These are phyloP conservation scores for Xylaria polymorpha DNA, from an alignment of 2,329 filamentous ascomycete genomes.

Conservation along the genomic window DNA sequence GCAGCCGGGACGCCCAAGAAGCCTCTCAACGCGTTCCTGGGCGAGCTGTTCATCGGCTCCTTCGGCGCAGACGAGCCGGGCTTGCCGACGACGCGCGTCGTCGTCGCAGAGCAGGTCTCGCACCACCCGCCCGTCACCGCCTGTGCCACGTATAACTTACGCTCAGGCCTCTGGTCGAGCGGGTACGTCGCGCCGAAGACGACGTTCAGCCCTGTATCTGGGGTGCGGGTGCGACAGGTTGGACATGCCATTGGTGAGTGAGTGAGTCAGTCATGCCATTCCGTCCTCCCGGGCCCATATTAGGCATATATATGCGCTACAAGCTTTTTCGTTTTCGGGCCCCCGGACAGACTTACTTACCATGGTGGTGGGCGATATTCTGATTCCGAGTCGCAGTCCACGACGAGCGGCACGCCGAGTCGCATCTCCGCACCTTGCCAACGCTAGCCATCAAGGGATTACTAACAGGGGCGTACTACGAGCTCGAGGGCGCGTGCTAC, in stretches of 20 bases:
- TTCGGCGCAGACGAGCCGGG: too few relatives aligned
- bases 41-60: constrained; percentile 58
- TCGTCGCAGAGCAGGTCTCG: constrained; percentile 47
- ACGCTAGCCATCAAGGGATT: constrained; percentile 44
- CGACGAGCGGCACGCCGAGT: constrained; percentile 51
- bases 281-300: too few relatives aligned
- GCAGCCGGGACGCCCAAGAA: constrained; percentile 60
- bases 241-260: constrained; percentile 44
- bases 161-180: constrained; percentile 43
- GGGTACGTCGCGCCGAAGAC: constrained; percentile 47
- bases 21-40: constrained; percentile 62
- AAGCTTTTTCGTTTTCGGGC: too few relatives aligned
- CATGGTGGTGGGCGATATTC: too few relatives aligned
- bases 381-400: too few relatives aligned
- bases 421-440: constrained; percentile 47
- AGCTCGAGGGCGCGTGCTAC: constrained; percentile 46
- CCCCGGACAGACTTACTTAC: too few relatives aligned
- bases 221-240: constrained; percentile 44
- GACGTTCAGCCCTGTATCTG: constrained; percentile 40
- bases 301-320: too few relatives aligned
- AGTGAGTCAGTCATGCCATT: too few relatives aligned
- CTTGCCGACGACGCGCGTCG: too few relatives aligned
- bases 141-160: constrained; percentile 43
- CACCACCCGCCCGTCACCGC: constrained; percentile 50
- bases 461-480: constrained; percentile 42